Evolutionary conservation across 352 stramenopile species (phyloP).

Genomic region (Pythium grandisporangium): DNA sequence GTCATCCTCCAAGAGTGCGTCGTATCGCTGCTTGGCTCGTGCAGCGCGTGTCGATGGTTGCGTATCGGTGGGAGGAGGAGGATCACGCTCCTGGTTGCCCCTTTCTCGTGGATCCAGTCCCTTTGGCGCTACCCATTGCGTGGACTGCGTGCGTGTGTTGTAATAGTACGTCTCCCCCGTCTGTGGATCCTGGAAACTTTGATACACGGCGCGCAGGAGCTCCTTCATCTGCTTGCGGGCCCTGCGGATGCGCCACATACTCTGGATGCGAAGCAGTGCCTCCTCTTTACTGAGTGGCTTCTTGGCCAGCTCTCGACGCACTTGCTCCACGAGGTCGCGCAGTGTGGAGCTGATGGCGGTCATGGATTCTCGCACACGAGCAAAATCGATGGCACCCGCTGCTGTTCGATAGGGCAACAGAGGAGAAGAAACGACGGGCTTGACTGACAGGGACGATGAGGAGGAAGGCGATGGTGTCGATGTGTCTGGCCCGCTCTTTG

Average conservation of each 20-base stretch:
- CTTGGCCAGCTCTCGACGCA: slow-evolving; percentile 35
- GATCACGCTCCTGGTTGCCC: slow-evolving; percentile 2
- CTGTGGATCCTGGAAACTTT: slow-evolving; percentile 41
- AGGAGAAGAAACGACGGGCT: too few relatives aligned
- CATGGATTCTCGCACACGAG: slow-evolving; percentile 24
- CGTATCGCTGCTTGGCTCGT: too few relatives aligned
- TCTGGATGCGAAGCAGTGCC: slow-evolving; percentile 55
- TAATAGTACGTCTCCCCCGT: slow-evolving; percentile 73
- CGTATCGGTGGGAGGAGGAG: too few relatives aligned
- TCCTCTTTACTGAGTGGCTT: slow-evolving; percentile 42
- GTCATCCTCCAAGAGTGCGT: slow-evolving; percentile 1
- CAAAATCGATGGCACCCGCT: slow-evolving; percentile 26
- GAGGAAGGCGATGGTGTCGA: background rate
- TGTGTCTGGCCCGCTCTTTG: too few relatives aligned
- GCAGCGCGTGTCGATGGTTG: too few relatives aligned
- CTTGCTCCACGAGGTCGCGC: slow-evolving; percentile 24
- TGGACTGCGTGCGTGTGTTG: slow-evolving; percentile 59
- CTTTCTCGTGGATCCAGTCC: slow-evolving; percentile 10
- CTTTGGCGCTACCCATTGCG: slow-evolving; percentile 57
- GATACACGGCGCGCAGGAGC: slow-evolving; percentile 48
- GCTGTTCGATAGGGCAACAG: slow-evolving; percentile 6
- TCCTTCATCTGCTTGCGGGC: slow-evolving; percentile 58
- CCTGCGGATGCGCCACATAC: slow-evolving; percentile 63
- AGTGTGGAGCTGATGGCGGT: slow-evolving; percentile 30
- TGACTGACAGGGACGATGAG: too few relatives aligned